Conservation (phyloP, 2,329 filamentous ascomycete species). For the Eurotiales sp. region DNA sequence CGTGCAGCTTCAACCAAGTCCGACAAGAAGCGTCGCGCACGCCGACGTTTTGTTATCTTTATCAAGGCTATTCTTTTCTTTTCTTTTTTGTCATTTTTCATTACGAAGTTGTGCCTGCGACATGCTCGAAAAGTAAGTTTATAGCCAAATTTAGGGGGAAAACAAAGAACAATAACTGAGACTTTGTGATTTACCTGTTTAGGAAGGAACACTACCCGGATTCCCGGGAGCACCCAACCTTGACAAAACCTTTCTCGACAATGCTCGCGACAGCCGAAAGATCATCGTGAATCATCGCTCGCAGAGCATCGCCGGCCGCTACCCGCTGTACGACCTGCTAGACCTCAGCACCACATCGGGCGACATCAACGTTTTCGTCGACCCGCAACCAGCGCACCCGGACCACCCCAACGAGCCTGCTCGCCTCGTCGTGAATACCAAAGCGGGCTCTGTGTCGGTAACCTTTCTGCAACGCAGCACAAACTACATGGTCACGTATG, state of each 20-base stretch:
- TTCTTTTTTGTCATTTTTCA: slow-evolving; percentile 4
- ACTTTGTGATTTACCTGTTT: not conserved
- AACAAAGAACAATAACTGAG: not conserved
- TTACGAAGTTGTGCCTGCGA: slow-evolving; percentile 4
- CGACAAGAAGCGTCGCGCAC: slow-evolving; percentile 6
- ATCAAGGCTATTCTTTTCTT: slow-evolving; percentile 4
- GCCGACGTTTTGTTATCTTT: slow-evolving; percentile 5
- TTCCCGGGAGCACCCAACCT: no score
- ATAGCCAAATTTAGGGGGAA: not conserved
- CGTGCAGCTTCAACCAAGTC: not conserved
- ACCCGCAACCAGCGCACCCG: slow-evolving; percentile 30
- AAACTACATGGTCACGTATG: not conserved
- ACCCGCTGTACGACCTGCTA: slow-evolving; percentile 30
- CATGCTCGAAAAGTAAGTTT: not conserved
- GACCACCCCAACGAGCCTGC: slow-evolving; percentile 25
- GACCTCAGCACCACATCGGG: slow-evolving; percentile 29
- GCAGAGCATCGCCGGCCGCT: slow-evolving; percentile 25
- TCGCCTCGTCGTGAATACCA: slow-evolving; percentile 22
- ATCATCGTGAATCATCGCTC: slow-evolving; percentile 19
- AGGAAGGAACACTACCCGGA: no score
- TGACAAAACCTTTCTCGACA: not conserved
- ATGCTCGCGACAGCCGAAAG: slow-evolving; percentile 12
- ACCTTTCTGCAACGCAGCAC: slow-evolving; percentile 16
- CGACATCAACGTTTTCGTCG: slow-evolving; percentile 25
- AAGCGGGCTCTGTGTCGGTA: slow-evolving; percentile 26